Percentiles rank a stretch among this genome's conserved stretches.
Conservation (phyloP, 2,329 filamentous ascomycete species). For the Rasamsonia emersonii region DNA sequence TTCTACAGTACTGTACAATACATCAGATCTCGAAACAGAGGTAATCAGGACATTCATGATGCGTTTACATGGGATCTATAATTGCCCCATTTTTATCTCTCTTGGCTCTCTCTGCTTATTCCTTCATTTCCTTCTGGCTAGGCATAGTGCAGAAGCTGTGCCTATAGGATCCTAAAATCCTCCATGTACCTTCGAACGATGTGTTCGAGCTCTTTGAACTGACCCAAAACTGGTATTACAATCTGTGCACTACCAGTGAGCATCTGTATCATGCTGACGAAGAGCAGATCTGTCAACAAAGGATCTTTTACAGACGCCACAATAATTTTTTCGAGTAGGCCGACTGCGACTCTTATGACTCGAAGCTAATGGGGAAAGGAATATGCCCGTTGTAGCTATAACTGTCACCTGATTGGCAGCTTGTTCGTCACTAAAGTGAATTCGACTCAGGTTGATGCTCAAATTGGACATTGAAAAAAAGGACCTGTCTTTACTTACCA, state of each 20-base stretch:
- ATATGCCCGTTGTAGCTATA: neutral
- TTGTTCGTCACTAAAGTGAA: conserved; percentile 1
- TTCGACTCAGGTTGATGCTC: neutral
- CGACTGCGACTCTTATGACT: neutral
- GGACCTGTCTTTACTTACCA: too few species aligned
- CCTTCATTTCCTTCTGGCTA: too few species aligned
- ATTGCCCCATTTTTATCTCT: too few species aligned
- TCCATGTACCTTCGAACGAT: neutral
- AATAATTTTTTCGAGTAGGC: neutral
- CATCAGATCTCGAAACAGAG: too few species aligned
- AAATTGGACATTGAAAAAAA: too few species aligned
- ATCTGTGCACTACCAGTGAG: neutral
- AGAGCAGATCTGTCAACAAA: neutral
- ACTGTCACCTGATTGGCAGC: neutral
- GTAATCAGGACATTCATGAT: too few species aligned
- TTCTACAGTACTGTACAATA: too few species aligned
- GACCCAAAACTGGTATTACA: neutral
- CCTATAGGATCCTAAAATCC: neutral
- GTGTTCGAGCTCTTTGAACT: neutral
- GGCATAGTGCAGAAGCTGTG: too few species aligned
- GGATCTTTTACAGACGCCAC: neutral
- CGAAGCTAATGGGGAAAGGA: too few species aligned
- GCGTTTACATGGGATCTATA: too few species aligned
- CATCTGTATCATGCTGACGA: neutral
- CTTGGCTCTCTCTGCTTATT: too few species aligned